Base-by-base conservation (phyloP, 1,284 basidiomycete genomes). In the Microbotryum saponariae region DNA sequence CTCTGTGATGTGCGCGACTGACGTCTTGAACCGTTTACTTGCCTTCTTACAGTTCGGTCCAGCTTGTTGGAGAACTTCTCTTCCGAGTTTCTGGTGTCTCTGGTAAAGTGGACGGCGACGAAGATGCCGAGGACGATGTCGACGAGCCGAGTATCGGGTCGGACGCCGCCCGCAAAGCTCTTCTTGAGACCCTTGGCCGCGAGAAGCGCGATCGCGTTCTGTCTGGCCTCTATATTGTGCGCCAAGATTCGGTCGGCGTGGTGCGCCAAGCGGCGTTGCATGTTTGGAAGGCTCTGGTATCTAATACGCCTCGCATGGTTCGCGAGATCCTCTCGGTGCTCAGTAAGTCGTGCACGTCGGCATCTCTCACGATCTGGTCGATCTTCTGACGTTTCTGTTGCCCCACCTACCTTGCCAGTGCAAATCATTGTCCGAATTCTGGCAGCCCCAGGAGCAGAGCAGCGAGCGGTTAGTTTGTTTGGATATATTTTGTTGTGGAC, bases 61-160 rank as follows among this genome's bases (percentile, higher is more conserved):
- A 93, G 18, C 84, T 98, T 68, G 88, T 96, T 46, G 93, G 93
- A 71, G 96, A 98, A 75, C 79, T 98, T 7, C 79, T 98, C 29
- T 98, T 97, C 87, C 91, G 93, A 73, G 86, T 98, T n/a, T 91
- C 93, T 21, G 96, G 96, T 62, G 97, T 99, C 73, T 89, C 89
- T 64, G 90, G 87, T 64, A 97, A 97, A 77, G 83, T 84, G 61
- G 84, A 84, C 21, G 68, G 46, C 31, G 91, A 89, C 57, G 91
- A 94, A 61, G 90, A 91, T 29, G 83, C 83, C 23, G 68, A 67
- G 54, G 71, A 72, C 25, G 65, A 63, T 23, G 27, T 56, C 20
- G 46, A 60, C 18, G 66, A 57, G n/a, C 84, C 85, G 47, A 80
- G 80, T 53, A 75, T 75, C 10, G 84, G 83, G 0, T 70, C 73